Percentiles rank a stretch among this genome's conserved stretches.
These are phyloP conservation scores for Psilocybe cubensis DNA, from an alignment of 768 basidiomycete genomes.

Conservation along the genomic window DNA sequence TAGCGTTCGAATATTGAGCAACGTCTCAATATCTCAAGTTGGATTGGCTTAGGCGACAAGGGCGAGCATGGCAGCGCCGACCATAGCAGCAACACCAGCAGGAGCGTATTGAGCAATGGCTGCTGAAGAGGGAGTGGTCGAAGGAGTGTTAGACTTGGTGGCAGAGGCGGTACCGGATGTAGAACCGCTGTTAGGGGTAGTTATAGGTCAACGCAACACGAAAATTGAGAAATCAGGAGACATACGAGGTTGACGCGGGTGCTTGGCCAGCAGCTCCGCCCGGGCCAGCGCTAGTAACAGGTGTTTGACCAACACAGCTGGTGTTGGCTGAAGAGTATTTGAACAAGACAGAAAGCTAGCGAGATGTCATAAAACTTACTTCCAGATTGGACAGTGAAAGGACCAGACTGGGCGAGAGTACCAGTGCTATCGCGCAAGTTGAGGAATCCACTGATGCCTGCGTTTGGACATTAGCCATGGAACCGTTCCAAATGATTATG, in stretches of 20 bases:
- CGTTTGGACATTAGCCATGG: background rate
- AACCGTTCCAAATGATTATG: background rate
- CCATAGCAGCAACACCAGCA: conserved; percentile 23
- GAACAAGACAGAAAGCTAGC: background rate
- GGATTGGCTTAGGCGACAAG: conserved; percentile 6
- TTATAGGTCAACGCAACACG: too few species aligned
- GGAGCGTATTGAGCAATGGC: conserved; percentile 22
- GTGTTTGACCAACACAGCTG: conserved; percentile 22
- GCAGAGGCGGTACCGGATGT: conserved; percentile 1
- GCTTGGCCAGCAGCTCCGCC: background rate
- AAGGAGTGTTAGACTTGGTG: background rate
- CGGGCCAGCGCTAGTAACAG: conserved; percentile 13
- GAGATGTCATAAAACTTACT: conserved; percentile 15
- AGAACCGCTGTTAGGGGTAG: background rate
- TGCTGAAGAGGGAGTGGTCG: conserved; percentile 12
- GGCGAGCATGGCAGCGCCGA: conserved; percentile 25
- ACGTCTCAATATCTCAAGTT: background rate
- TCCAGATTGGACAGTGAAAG: conserved; percentile 23
- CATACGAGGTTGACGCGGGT: background rate
- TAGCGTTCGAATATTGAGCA: background rate
- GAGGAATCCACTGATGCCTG: conserved; percentile 27
- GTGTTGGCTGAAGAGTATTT: conserved; percentile 15
- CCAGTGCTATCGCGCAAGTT: conserved; percentile 27
- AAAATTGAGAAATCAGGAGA: too few species aligned
- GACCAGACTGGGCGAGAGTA: conserved; percentile 27